These are phyloP conservation scores for Picochlorum sp. DNA, from an alignment of 139 green algal genomes.

Conservation along the genomic window DNA sequence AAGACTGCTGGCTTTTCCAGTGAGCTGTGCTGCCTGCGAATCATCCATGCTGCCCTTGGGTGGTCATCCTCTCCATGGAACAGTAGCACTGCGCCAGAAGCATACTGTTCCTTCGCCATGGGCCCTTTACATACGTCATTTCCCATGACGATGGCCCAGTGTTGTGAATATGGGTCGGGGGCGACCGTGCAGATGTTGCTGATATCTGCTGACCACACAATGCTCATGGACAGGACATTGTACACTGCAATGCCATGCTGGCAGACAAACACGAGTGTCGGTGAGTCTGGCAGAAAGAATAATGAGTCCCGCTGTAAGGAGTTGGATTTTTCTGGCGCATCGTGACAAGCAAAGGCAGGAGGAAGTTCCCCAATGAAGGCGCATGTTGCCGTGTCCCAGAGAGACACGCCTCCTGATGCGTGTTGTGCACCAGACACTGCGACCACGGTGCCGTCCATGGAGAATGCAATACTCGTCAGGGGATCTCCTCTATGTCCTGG, in stretches of 20 bases:
- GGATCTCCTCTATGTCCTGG: slow-evolving; percentile 25
- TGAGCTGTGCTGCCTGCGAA: not conserved
- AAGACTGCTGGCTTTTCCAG: not conserved
- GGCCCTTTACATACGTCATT: not conserved
- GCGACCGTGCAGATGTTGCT: not conserved
- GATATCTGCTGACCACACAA: slow-evolving; percentile 6
- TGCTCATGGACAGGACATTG: slow-evolving; percentile 12
- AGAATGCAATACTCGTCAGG: slow-evolving; percentile 48
- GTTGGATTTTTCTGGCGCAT: not conserved
- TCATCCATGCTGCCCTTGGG: not conserved
- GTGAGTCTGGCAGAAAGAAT: slow-evolving; percentile 4
- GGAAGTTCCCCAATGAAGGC: slow-evolving; percentile 41
- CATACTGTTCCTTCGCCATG: not conserved
- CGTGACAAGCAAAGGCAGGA: slow-evolving; percentile 1
- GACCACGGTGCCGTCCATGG: slow-evolving; percentile 58
- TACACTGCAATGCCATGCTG: slow-evolving; percentile 3
- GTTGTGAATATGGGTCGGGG: slow-evolving; percentile 6
- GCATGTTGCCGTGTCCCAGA: slow-evolving; percentile 54
- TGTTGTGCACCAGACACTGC: slow-evolving; percentile 33
- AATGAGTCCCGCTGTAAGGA: not conserved
- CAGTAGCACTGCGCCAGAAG: not conserved
- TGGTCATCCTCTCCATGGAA: not conserved
- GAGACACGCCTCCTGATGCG: slow-evolving; percentile 29
- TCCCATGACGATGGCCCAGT: slow-evolving; percentile 11
- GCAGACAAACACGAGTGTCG: not conserved